phyloP scores from a whole-genome alignment of 169 alveolate genomes.

The Plasmodium relictum region DNA sequence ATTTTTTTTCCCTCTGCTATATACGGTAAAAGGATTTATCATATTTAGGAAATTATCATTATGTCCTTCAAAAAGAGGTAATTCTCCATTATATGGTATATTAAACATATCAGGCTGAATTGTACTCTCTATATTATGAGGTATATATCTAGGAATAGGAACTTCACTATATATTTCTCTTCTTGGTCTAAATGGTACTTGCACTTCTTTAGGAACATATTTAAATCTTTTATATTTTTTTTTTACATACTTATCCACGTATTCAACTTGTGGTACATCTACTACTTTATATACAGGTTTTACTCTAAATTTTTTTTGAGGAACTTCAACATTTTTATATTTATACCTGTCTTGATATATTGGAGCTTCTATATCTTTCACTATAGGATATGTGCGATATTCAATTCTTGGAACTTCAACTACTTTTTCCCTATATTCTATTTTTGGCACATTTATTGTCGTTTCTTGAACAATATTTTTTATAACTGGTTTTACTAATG shows the following conservation, averaged over 20 bases:
- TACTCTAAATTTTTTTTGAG: slow-evolving; percentile 45
- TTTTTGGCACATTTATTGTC: slow-evolving; percentile 68
- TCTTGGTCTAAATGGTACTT: slow-evolving; percentile 77
- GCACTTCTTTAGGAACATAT: slow-evolving; percentile 71
- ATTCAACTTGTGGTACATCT: slow-evolving; percentile 62
- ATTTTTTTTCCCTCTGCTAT: slow-evolving; percentile 7
- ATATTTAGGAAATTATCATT: slow-evolving; percentile 40
- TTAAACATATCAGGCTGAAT: slow-evolving; percentile 7
- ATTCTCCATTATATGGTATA: slow-evolving; percentile 36
- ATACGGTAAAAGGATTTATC: slow-evolving; percentile 50
- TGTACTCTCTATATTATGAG: slow-evolving; percentile 20
- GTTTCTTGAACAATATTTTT: slow-evolving; percentile 75
- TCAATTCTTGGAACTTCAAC: slow-evolving; percentile 65
- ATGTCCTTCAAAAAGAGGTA: slow-evolving; percentile 70
- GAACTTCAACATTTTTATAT: slow-evolving; percentile 68
- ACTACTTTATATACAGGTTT: slow-evolving; percentile 74
- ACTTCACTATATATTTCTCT: slow-evolving; percentile 75
- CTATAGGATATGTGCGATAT: slow-evolving; percentile 63
- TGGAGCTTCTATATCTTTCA: slow-evolving; percentile 70
- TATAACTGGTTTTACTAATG: slow-evolving; percentile 21
- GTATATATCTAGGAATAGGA: slow-evolving; percentile 74
- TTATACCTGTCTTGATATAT: slow-evolving; percentile 55
- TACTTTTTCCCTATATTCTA: slow-evolving; percentile 56
- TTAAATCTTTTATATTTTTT: slow-evolving; percentile 70
- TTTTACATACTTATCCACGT: slow-evolving; percentile 67